phyloP scores from a whole-genome alignment of 2,329 filamentous ascomycete species.

The Diaporthe sp. region DNA sequence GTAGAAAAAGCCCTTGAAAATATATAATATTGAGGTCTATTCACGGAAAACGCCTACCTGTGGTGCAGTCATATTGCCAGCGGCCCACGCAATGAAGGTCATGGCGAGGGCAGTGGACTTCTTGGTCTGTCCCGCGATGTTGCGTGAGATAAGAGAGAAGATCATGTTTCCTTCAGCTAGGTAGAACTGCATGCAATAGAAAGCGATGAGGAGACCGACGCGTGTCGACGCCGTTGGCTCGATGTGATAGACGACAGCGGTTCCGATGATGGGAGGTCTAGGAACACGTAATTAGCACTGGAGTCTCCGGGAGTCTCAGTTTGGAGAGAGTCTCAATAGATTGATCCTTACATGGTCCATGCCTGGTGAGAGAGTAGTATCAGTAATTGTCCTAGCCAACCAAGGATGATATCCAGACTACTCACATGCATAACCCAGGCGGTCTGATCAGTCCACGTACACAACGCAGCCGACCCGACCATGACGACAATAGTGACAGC shows the following conservation, averaged over 20 bases:
- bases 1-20: too few relatives aligned
- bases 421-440: conserved; percentile 37
- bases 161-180: conserved; percentile 57
- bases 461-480: conserved; percentile 50
- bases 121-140: conserved; percentile 59
- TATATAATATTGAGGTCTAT: too few relatives aligned
- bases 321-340: neutral
- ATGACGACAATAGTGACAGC: conserved; percentile 55
- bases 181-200: conserved; percentile 61
- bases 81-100: conserved; percentile 57
- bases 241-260: conserved; percentile 55
- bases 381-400: neutral
- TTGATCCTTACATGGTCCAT: conserved; percentile 20
- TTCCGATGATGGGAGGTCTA: conserved; percentile 54
- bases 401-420: conserved; percentile 46
- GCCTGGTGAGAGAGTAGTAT: neutral
- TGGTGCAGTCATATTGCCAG: conserved; percentile 58
- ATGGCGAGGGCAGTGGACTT: conserved; percentile 57
- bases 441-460: conserved; percentile 47
- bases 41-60: conserved; percentile 40
- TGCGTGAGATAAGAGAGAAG: conserved; percentile 57
- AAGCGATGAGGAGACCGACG: conserved; percentile 54
- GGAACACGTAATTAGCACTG: neutral
- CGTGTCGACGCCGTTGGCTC: conserved; percentile 48
- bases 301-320: too few relatives aligned